Evolutionary conservation across 208 protist species (phyloP).

Genomic region (Trichomonas tenax): DNA sequence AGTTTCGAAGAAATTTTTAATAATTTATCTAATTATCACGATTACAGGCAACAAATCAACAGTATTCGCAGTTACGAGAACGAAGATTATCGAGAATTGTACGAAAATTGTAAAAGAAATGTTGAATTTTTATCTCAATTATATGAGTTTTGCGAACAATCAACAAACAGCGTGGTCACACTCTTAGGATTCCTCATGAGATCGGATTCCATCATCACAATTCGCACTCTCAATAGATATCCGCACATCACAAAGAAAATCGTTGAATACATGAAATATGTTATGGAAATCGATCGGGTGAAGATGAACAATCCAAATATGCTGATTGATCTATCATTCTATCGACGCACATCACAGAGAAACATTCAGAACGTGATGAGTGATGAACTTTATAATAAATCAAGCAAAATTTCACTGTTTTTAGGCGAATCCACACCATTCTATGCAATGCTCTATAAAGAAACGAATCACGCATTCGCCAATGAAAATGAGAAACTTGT

Average conservation of each 20-base stretch:
- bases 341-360: not conserved
- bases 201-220: not conserved
- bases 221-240: not conserved
- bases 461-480: not conserved
- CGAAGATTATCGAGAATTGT: not conserved
- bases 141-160: not conserved
- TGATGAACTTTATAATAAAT: not conserved
- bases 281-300: not conserved
- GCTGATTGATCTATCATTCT: not conserved
- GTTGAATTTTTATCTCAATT: not conserved
- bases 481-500: not conserved
- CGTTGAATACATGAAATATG: not conserved
- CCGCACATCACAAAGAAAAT: not conserved
- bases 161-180: not conserved
- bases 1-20: not conserved
- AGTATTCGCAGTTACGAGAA: not conserved
- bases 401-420: not conserved
- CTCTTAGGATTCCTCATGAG: not conserved
- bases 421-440: not conserved
- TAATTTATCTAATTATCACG: not conserved
- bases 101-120: not conserved
- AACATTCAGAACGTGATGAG: not conserved
- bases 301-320: not conserved
- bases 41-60: not conserved
- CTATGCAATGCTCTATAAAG: not conserved